phyloP scores from a whole-genome alignment of 2,329 filamentous ascomycete genomes.

The Neurospora crassa region DNA sequence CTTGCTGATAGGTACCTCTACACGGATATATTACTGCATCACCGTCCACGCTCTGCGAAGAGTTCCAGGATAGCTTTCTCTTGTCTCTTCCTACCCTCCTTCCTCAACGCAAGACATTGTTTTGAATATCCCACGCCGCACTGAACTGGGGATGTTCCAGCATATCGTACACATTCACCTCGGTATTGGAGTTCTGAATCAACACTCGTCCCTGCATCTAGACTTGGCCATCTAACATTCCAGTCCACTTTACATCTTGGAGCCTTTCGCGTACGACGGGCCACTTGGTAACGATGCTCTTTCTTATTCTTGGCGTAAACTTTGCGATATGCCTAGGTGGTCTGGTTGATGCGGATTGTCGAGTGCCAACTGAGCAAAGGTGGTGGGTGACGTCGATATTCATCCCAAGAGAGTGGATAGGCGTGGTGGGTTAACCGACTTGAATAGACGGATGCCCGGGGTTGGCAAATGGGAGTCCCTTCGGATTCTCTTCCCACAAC shows the following conservation, averaged over 20 bases:
- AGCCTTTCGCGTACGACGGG: slow-evolving; percentile 38
- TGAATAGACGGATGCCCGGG: no score
- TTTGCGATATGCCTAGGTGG: neutral
- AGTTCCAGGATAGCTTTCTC: neutral
- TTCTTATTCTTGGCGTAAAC: neutral
- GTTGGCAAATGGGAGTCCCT: no score
- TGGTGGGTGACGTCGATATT: neutral
- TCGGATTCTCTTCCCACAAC: neutral
- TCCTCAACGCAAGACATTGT: neutral
- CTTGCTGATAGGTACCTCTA: slow-evolving; percentile 11
- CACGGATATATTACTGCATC: neutral
- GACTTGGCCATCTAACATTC: slow-evolving; percentile 33
- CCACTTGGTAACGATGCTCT: slow-evolving; percentile 44
- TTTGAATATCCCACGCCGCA: neutral
- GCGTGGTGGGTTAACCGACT: neutral
- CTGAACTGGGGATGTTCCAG: neutral
- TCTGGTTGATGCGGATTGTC: neutral
- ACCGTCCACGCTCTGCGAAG: neutral
- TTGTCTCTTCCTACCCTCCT: neutral
- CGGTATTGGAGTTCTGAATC: no score
- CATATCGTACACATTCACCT: slow-evolving; percentile 27
- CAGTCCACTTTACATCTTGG: slow-evolving; percentile 42
- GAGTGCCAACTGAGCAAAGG: neutral
- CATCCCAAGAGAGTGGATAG: neutral
- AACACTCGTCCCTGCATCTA: slow-evolving; percentile 31